Base-by-base conservation (phyloP, 441 rosid genomes). In the Croton laevigatus region DNA sequence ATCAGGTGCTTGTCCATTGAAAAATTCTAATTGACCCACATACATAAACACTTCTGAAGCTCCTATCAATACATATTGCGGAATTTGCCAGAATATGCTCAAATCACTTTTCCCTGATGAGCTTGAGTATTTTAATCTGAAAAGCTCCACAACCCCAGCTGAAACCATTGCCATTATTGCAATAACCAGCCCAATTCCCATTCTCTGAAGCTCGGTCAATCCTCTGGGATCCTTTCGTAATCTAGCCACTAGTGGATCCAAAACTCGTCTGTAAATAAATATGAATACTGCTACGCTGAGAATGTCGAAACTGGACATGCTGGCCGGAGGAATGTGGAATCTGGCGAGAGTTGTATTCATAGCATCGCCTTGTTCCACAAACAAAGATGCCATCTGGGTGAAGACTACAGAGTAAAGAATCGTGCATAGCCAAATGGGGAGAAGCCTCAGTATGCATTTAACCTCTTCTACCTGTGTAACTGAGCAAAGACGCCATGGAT, bases 31-130 rank as follows among this genome's bases (percentile, higher is more conserved):
- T 78, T 95, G 98, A 14, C 98, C 96, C 0, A 95, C 98, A 38
- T 95, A 95, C 99, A 95, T 95, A 80, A 95, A 95, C 49, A 95
- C 99, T 77, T 95, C 99, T 16, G 99, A 95, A 57, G 98, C 99
- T 49, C 99, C 99, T 1, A 95, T 84, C 40, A 93, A 75, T 0
- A 87, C 89, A 62, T 87, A 93, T 52, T 93, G 99, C 2, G 99
- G 99, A 67, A 89, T 82, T 80, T 95, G 98, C 98, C 97, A 95
- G 65, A 95, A 85, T 75, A 95, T 93, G 87, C 98, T 95, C 66
- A 93, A 71, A 1, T 27, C 82, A 42, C 87, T 89, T 55, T 85
- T 87, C 62, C 98, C 89, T 9, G 44, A 7, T 9, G 44, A 7
- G n/a, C 66, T 84, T 14, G 89, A 96, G 20, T 88, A 81, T 71